A percentile compares a stretch with the other conserved stretches of the same genome.
Conservation (phyloP, 495 filamentous ascomycete genomes). For the Penicillium simplicissimum region DNA sequence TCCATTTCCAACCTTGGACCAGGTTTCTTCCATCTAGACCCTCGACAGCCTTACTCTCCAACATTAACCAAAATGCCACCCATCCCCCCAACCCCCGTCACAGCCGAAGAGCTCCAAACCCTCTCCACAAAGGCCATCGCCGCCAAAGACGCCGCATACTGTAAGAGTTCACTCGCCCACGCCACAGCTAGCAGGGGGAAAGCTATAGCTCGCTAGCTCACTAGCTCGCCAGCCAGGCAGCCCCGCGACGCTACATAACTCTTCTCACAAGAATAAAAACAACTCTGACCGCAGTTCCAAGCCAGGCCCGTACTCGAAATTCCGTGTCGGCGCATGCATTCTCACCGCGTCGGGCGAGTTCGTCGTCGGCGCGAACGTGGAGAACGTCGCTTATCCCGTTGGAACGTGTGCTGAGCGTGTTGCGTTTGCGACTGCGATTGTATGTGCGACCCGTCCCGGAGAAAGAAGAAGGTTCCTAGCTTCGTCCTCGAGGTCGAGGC, state of each 20-base stretch:
- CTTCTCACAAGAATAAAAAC: no score
- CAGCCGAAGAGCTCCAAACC: constrained; percentile 55
- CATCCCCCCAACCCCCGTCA: constrained; percentile 7
- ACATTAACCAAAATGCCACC: background rate
- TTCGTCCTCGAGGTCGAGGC: no score
- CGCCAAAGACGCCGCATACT: constrained; percentile 78
- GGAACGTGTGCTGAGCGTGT: constrained; percentile 92
- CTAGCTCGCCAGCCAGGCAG: no score
- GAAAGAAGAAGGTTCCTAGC: no score
- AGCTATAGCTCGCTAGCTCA: background rate
- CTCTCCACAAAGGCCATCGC: constrained; percentile 59
- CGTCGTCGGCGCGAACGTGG: constrained; percentile 82
- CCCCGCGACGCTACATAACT: no score
- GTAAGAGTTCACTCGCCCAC: constrained; percentile 37
- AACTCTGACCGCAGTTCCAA: no score
- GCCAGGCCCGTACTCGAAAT: constrained; percentile 91
- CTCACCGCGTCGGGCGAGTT: constrained; percentile 63
- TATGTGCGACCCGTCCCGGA: constrained; percentile 27
- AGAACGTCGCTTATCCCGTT: constrained; percentile 92
- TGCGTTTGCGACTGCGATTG: constrained; percentile 78
- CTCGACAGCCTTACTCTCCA: background rate
- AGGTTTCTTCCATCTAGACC: no score
- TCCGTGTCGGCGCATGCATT: constrained; percentile 85
- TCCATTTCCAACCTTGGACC: background rate
- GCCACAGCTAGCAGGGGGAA: background rate